Evolutionary conservation across 768 basidiomycete genomes (phyloP).

Genomic region (Leucocoprinus birnbaumii): DNA sequence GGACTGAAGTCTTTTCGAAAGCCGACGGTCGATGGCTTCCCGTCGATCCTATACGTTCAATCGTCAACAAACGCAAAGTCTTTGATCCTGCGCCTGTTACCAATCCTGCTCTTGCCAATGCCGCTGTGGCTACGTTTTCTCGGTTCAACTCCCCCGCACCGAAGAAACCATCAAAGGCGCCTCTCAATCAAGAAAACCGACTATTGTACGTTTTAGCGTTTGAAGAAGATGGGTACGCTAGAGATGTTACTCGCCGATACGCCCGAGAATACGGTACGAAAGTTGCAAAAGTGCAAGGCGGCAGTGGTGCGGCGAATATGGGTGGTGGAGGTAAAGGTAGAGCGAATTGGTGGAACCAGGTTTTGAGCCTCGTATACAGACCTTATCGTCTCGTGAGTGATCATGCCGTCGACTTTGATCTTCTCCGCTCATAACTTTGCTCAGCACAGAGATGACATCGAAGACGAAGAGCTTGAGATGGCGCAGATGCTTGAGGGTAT

Average conservation of each 20-base stretch:
- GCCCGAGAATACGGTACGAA: constrained; percentile 78
- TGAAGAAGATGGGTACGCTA: constrained; percentile 90
- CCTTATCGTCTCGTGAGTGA: constrained; percentile 80
- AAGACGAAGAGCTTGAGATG: constrained; percentile 83
- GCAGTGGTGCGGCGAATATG: constrained; percentile 36
- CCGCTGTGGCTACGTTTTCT: constrained; percentile 8
- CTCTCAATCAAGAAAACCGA: constrained; percentile 58
- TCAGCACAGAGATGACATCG: constrained; percentile 88
- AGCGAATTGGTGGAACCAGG: constrained; percentile 82
- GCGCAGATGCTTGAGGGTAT: constrained; percentile 86
- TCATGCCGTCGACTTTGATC: constrained; percentile 10
- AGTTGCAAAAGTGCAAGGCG: constrained; percentile 75
- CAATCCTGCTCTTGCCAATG: constrained; percentile 13
- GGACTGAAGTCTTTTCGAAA: constrained; percentile 96
- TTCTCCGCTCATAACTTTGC: constrained; percentile 17
- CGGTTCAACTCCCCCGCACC: constrained; percentile 9
- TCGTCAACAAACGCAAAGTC: constrained; percentile 75
- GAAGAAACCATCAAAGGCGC: constrained; percentile 10
- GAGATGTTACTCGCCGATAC: constrained; percentile 91
- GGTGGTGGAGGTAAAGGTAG: constrained; percentile 56
- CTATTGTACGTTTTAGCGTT: constrained; percentile 93
- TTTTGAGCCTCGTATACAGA: constrained; percentile 60
- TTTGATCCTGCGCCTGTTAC: constrained; percentile 65
- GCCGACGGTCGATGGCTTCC: constrained; percentile 91
- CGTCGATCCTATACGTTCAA: constrained; percentile 81